Base-by-base conservation (phyloP, 176 grass and related monocot genomes). In the Aegilops umbellulata region DNA sequence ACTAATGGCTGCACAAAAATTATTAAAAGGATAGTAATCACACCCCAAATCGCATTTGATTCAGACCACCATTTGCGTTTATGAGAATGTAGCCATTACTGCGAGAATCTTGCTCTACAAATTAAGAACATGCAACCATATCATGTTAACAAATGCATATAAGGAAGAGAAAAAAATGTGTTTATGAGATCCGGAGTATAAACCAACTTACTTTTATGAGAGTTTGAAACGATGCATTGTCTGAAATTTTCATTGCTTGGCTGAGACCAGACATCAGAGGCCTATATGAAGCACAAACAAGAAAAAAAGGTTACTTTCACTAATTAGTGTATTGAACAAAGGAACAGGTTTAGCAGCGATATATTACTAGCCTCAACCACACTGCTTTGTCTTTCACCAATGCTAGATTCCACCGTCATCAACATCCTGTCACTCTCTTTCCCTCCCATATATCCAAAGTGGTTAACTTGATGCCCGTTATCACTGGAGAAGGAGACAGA, bases 1-100 rank as follows among this genome's bases (percentile, higher is more conserved):
- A 79, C 69, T 32, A 27, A 77, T 60, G 63, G 66, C 22, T 86
- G 35, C 41, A 41, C 72, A 86, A 84, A 79, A 71, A 65, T 41
- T 3, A 79, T 92, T 65, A 53, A 80, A 68, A 87, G 41, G 73
- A 71, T 67, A 87, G 87, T 85, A 89, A 57, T 90, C 93, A 80
- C 23, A 98, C 97, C 97, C 97, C 97, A 83, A 98, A 98, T 92
- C 97, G 92, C 97, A 98, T 98, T 90, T 98, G 97, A 88, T 98
- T 98, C 84, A 98, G 82, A 74, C 97, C 97, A 81, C 97, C 97
- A 91, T 98, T 98, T 83, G 97, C 97, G 77, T 98, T 98, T 89
- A 98, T 92, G 76, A 98, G 82, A 88, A 98, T 94, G 82, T 96
- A 96, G 35, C 97, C 97, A 83, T 93, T 98, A 2, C 86, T 96